Percentiles rank a stretch among this genome's conserved stretches.
phyloP scores from a whole-genome alignment of 495 filamentous ascomycete genomes.

The Penicillium bovifimosum region DNA sequence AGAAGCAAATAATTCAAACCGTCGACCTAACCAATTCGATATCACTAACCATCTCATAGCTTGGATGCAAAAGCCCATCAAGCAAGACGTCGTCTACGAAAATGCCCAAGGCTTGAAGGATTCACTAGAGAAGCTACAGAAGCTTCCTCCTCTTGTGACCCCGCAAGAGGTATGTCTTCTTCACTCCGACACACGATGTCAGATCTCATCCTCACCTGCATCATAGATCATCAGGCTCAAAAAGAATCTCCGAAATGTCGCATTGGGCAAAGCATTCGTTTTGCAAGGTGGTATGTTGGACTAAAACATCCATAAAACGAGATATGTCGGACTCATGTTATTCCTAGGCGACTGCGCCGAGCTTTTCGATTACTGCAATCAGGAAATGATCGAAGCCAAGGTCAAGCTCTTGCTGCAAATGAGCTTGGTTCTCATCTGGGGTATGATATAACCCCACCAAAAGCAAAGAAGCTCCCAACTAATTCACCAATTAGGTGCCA shows the following conservation, averaged over 20 bases:
- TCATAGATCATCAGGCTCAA: conserved; percentile 69
- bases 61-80: conserved; percentile 87
- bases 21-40: neutral
- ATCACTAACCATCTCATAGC: conserved; percentile 37
- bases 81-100: conserved; percentile 79
- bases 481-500: conserved; percentile 42
- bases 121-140: conserved; percentile 63
- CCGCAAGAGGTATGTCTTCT: conserved; percentile 55
- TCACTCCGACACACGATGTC: neutral
- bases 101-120: conserved; percentile 58
- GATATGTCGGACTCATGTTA: neutral
- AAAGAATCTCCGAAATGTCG: conserved; percentile 72
- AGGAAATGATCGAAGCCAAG: conserved; percentile 65
- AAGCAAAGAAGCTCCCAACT: conserved; percentile 5
- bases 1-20: neutral
- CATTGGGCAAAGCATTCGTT: conserved; percentile 86
- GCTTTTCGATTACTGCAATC: conserved; percentile 93
- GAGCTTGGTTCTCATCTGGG: conserved; percentile 19
- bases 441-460: conserved; percentile 3
- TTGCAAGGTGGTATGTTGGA: conserved; percentile 67
- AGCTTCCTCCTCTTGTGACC: conserved; percentile 84
- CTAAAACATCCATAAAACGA: neutral
- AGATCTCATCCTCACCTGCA: neutral
- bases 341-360: conserved; percentile 80
- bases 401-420: conserved; percentile 61